phyloP scores from a whole-genome alignment of 306 rosid genomes.

The Cucumis sativus region DNA sequence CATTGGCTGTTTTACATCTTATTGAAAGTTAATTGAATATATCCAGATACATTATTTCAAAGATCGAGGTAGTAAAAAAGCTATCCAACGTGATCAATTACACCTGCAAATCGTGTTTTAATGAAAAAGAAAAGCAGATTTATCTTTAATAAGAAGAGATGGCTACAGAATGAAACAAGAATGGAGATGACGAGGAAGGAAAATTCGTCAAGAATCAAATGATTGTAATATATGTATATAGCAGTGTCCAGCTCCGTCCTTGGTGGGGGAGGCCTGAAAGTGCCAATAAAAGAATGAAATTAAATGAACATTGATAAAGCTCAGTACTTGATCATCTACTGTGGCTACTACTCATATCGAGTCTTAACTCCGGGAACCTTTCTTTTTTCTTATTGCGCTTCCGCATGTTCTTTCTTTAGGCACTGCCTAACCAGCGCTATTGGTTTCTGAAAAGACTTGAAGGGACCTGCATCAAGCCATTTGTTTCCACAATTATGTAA shows the following conservation, averaged over 20 bases:
- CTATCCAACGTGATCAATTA: too few species aligned
- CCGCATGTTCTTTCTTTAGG: not conserved
- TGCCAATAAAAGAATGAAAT: not conserved
- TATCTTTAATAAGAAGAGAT: not conserved
- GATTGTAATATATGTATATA: not conserved
- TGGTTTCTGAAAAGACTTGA: constrained; percentile 48
- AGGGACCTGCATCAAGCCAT: constrained; percentile 42
- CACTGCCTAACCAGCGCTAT: constrained; percentile 11
- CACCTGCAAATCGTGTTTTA: too few species aligned
- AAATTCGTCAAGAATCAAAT: constrained; percentile 1
- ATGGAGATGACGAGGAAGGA: not conserved
- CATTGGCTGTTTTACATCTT: too few species aligned
- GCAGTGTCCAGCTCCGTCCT: not conserved
- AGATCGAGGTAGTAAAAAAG: too few species aligned
- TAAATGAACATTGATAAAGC: not conserved
- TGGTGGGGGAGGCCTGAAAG: not conserved
- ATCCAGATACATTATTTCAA: too few species aligned
- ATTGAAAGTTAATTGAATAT: too few species aligned
- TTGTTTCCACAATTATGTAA: not conserved
- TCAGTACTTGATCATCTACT: not conserved
- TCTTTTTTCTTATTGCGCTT: not conserved
- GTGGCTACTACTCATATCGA: not conserved
- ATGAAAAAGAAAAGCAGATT: not conserved
- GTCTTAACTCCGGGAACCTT: not conserved
- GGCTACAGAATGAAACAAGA: not conserved